phyloP scores from a whole-genome alignment of 352 stramenopile species.

The Phytophthora cactorum region DNA sequence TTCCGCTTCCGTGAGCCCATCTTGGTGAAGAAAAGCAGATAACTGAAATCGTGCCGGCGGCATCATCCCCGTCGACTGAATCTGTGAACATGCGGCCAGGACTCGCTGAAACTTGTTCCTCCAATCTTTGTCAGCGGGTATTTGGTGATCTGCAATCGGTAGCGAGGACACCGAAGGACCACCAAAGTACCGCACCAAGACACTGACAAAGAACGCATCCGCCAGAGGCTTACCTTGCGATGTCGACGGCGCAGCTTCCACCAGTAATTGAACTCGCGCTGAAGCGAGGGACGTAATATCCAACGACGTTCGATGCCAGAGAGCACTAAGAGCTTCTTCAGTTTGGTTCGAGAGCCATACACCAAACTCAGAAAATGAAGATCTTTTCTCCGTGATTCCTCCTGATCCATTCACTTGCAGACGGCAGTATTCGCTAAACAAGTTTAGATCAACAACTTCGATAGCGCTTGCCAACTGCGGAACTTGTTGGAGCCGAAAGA shows the following conservation, averaged over 20 bases:
- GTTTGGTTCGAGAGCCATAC: conserved; percentile 53
- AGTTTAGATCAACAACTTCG: conserved; percentile 52
- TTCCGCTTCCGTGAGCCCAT: conserved; percentile 40
- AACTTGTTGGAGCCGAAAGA: conserved; percentile 60
- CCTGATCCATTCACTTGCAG: conserved; percentile 8
- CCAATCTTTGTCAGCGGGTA: conserved; percentile 36
- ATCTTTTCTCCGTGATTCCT: conserved; percentile 14
- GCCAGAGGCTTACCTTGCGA: not conserved
- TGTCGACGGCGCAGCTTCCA: conserved; percentile 8
- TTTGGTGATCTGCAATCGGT: conserved; percentile 6
- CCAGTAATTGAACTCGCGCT: conserved; percentile 42
- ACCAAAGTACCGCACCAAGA: conserved; percentile 44
- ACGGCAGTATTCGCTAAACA: conserved; percentile 45
- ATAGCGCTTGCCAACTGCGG: conserved; percentile 38
- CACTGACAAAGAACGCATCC: conserved; percentile 33
- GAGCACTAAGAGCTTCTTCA: conserved; percentile 45
- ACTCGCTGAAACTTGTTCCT: conserved; percentile 42
- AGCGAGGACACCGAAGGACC: conserved; percentile 28
- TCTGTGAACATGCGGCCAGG: conserved; percentile 28
- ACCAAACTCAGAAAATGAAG: conserved; percentile 35
- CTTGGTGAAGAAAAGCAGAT: conserved; percentile 37
- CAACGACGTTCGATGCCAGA: conserved; percentile 44
- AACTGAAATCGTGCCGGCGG: conserved; percentile 37
- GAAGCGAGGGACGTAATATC: conserved; percentile 45
- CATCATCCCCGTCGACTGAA: not conserved